Conservation (phyloP, 176 grass and related monocot genomes). For the Triticum turgidum region DNA sequence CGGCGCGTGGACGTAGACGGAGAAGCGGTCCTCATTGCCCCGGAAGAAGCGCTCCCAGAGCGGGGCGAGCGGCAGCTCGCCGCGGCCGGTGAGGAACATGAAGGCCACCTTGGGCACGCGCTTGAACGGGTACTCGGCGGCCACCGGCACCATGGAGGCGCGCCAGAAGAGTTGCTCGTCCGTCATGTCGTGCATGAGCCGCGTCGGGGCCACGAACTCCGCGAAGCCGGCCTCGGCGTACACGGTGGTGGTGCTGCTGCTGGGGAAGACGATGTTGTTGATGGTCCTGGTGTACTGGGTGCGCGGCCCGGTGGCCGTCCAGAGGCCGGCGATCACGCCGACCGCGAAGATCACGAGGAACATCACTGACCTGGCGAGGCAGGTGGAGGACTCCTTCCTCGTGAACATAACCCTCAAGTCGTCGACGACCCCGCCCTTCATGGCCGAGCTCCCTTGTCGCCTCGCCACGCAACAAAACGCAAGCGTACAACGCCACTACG, state of each 20-base stretch:
- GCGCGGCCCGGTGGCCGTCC: constrained; percentile 34
- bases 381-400: constrained; percentile 46
- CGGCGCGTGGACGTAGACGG: constrained; percentile 77
- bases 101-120: constrained; percentile 84
- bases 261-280: constrained; percentile 30
- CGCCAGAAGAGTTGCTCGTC: constrained; percentile 85
- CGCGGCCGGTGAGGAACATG: constrained; percentile 66
- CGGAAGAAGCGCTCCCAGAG: constrained; percentile 93
- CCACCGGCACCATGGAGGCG: constrained; percentile 63
- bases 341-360: constrained; percentile 65
- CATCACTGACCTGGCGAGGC: constrained; percentile 49
- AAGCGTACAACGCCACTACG: neutral
- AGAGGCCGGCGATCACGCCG: constrained; percentile 61
- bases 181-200: constrained; percentile 75
- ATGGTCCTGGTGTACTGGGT: constrained; percentile 8
- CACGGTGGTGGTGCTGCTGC: neutral
- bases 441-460: neutral
- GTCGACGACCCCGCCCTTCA: constrained; percentile 38
- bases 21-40: constrained; percentile 56
- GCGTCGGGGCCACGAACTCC: constrained; percentile 64
- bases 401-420: constrained; percentile 38
- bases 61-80: constrained; percentile 59
- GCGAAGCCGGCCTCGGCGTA: constrained; percentile 12
- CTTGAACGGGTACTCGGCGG: constrained; percentile 53
- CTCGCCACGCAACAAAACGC: neutral